phyloP scores from a whole-genome alignment of 2,329 filamentous ascomycete genomes.

The Coniochaeta sp. region DNA sequence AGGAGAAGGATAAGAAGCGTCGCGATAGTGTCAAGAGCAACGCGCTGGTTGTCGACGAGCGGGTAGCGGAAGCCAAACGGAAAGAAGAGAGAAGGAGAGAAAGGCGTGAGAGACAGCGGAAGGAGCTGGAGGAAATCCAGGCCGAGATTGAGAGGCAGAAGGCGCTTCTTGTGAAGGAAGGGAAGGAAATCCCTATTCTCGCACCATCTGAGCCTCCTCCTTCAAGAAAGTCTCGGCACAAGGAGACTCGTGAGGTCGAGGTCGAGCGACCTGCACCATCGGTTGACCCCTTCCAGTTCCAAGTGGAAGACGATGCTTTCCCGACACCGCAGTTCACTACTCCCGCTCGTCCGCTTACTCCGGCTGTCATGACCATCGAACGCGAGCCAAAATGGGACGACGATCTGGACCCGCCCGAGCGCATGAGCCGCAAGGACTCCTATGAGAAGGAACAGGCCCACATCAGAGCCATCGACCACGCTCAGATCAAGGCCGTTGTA shows the following conservation, averaged over 20 bases:
- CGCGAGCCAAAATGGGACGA: slow-evolving; percentile 43
- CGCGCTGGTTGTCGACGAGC: background rate
- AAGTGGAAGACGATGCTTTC: slow-evolving; percentile 45
- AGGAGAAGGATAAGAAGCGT: background rate
- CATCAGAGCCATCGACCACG: slow-evolving; percentile 25
- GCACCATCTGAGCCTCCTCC: background rate
- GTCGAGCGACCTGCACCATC: background rate
- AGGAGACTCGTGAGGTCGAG: background rate
- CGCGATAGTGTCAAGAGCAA: background rate
- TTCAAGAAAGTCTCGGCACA: background rate
- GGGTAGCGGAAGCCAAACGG: background rate
- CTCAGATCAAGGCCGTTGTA: slow-evolving; percentile 29
- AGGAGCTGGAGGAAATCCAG: slow-evolving; percentile 2
- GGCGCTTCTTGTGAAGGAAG: background rate
- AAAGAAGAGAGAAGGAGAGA: background rate
- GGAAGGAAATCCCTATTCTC: background rate
- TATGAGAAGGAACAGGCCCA: slow-evolving; percentile 39
- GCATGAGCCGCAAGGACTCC: slow-evolving; percentile 41
- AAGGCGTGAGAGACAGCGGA: background rate
- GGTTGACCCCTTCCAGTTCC: slow-evolving; percentile 52
- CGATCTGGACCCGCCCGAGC: slow-evolving; percentile 18
- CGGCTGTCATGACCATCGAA: slow-evolving; percentile 44
- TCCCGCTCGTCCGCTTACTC: slow-evolving; percentile 36
- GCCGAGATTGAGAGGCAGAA: slow-evolving; percentile 10
- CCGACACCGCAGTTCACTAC: slow-evolving; percentile 31